Base-by-base conservation (phyloP, 148 eudicot species). In the Salicornia ramosissima region DNA sequence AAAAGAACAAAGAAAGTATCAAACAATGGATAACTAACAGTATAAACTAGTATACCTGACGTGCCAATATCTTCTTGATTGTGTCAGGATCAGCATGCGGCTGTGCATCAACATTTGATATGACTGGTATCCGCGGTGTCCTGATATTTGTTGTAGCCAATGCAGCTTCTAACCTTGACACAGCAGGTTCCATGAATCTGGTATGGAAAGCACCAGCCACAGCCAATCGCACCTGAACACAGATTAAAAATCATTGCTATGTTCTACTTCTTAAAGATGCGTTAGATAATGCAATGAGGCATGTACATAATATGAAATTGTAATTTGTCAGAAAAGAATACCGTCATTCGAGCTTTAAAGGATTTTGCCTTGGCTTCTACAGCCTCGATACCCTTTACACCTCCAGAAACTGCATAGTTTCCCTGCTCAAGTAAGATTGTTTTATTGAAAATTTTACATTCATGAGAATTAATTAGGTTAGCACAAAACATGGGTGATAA, bases 321-420 rank as follows among this genome's bases (percentile, higher is more conserved):
- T 43, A 19, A 22, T 7, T 11, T 50, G 58, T 36, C 54, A 73
- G 14, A 28, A 69, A 71, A 78, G 22, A 13, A n/a, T 86, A 90
- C 98, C 83, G 95, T 88, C 98, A 93, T 93, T 57, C 98, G 91
- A 78, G 98, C 98, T 82, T 93, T 93, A 64, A 93, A 93, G 47
- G 95, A 88, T 72, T 90, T 93, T 47, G 98, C 98, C 84, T 88
- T 93, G 39, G 96, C 95, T 86, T 93, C 98, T 29, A 93, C 88
- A 11, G 86, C 95, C 79, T 93, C 98, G 29, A 93, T 81, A 63
- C 98, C 98, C 84, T 90, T 90, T 47, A 93, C 82, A 55, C 95
- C 96, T 71, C 98, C 96, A 71, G 96, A 93, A 52, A 90, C 98
- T 36, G 96, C 98, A 78, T 93, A 93, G 66, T 93, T 93, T 67